Evolutionary conservation across 2,329 filamentous ascomycete genomes (phyloP).

Genomic region (Raffaelea albimanens): DNA sequence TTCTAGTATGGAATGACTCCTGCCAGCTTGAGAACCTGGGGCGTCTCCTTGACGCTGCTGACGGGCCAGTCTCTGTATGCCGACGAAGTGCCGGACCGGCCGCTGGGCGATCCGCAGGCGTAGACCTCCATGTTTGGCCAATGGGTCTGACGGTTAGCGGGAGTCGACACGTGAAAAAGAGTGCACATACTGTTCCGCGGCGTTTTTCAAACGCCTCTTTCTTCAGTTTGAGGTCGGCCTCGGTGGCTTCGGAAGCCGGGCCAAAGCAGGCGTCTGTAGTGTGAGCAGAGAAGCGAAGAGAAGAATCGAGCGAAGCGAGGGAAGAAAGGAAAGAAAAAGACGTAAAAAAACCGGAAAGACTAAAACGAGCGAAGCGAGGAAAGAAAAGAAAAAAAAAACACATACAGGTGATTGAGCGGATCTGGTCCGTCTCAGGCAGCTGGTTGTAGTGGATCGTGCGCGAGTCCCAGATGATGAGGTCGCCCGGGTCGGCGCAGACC

Average conservation of each 20-base stretch:
- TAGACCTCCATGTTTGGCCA: slow-evolving; percentile 4
- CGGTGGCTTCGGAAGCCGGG: slow-evolving; percentile 20
- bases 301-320: no score
- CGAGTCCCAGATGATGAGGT: slow-evolving; percentile 25
- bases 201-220: slow-evolving; percentile 18
- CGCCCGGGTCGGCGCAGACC: slow-evolving; percentile 7
- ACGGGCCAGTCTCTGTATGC: slow-evolving; percentile 18
- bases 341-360: no score
- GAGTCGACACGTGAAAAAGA: background rate
- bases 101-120: background rate
- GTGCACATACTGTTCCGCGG: slow-evolving; percentile 13
- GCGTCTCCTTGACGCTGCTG: slow-evolving; percentile 24
- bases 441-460: slow-evolving; percentile 26
- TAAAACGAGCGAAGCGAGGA: no score
- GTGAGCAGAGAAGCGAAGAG: background rate
- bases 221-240: slow-evolving; percentile 18
- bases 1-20: slow-evolving; percentile 19
- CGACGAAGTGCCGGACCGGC: no score
- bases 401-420: slow-evolving; percentile 21
- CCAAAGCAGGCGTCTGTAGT: slow-evolving; percentile 19
- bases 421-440: slow-evolving; percentile 17
- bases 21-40: slow-evolving; percentile 22
- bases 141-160: slow-evolving; percentile 13
- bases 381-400: background rate
- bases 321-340: no score